Evolutionary conservation across 148 eudicot species (phyloP).

Genomic region (Oxyria digyna): DNA sequence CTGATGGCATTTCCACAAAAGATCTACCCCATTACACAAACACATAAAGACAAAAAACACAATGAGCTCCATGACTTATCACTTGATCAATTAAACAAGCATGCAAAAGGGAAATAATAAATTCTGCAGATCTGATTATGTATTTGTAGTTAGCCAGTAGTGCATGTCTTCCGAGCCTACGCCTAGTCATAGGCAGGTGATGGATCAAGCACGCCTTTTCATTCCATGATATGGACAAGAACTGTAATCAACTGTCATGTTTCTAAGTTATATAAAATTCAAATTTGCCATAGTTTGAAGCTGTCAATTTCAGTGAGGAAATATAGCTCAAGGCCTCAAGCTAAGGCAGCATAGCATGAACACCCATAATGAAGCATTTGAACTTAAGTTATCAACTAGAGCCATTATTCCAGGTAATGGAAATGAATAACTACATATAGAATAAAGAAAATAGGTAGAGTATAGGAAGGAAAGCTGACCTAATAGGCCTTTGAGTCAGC

Average conservation of each 20-base stretch:
- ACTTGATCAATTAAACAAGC: not conserved
- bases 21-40: slow-evolving; percentile 23
- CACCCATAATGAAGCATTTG: not conserved
- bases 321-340: not conserved
- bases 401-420: not conserved
- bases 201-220: no score
- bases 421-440: no score
- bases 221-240: not conserved
- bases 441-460: not conserved
- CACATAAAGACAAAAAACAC: not conserved
- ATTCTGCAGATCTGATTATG: no score
- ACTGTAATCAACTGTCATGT: not conserved
- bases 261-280: not conserved
- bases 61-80: not conserved
- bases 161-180: no score
- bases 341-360: not conserved
- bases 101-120: not conserved
- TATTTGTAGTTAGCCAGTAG: no score
- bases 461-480: slow-evolving; percentile 18
- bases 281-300: not conserved
- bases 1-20: slow-evolving; percentile 81
- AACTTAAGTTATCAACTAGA: not conserved
- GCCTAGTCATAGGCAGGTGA: no score
- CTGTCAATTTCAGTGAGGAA: not conserved
- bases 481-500: slow-evolving; percentile 36